These are phyloP conservation scores for Penicillium lagena DNA, from an alignment of 495 filamentous ascomycete genomes.

Conservation along the genomic window DNA sequence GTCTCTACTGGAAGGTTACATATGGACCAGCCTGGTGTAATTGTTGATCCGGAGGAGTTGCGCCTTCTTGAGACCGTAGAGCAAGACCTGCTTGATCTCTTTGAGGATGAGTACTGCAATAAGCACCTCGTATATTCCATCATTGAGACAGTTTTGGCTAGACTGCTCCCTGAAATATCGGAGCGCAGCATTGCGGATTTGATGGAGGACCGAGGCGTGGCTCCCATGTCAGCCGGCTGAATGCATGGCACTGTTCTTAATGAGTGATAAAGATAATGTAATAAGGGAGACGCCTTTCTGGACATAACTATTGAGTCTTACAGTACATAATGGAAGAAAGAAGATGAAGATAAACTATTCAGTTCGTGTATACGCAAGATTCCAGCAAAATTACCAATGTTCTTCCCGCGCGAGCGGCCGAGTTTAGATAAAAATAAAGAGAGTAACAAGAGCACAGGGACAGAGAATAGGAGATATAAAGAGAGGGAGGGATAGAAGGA, in stretches of 20 bases:
- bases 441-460: not conserved
- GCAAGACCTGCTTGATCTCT: conserved; percentile 57
- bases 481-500: conserved; percentile 5
- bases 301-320: too few species aligned
- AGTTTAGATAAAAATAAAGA: conserved; percentile 10
- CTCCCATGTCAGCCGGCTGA: conserved; percentile 1
- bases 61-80: conserved; percentile 39
- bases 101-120: conserved; percentile 80
- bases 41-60: conserved; percentile 23
- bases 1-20: too few species aligned
- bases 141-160: conserved; percentile 69
- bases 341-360: conserved; percentile 8
- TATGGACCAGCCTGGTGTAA: too few species aligned
- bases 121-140: conserved; percentile 78
- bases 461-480: conserved; percentile 1
- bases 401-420: conserved; percentile 31
- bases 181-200: conserved; percentile 67
- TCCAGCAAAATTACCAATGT: conserved; percentile 11
- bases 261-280: too few species aligned
- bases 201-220: conserved; percentile 61
- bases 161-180: conserved; percentile 76
- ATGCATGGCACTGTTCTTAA: too few species aligned
- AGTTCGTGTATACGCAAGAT: conserved; percentile 9
- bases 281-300: too few species aligned
- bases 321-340: conserved; percentile 4